Conservation (phyloP, 805 yeast genomes). For the Wickerhamomyces chaumierensis region DNA sequence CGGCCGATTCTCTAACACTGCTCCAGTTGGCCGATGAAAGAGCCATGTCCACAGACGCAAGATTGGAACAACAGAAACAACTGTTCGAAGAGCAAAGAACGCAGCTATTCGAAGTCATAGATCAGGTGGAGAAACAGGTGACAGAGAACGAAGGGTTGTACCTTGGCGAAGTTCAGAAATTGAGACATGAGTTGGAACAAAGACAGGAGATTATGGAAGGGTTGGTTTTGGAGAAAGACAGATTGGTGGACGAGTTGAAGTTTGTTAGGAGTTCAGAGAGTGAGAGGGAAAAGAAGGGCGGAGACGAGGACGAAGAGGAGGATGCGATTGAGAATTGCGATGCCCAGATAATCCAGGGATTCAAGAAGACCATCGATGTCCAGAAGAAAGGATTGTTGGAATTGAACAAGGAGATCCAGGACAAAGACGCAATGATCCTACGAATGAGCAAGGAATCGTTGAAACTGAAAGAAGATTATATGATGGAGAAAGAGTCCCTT, state of each 20-base stretch:
- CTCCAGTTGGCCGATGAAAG: slow-evolving; percentile 12
- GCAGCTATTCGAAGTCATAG: slow-evolving; percentile 49
- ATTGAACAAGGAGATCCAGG: slow-evolving; percentile 12
- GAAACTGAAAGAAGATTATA: slow-evolving; percentile 18
- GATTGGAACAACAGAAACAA: slow-evolving; percentile 32
- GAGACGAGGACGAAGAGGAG: slow-evolving; percentile 20
- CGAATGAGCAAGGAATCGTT: slow-evolving; percentile 16
- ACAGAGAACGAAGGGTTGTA: slow-evolving; percentile 42
- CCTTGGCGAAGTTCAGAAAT: slow-evolving; percentile 31
- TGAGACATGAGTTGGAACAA: slow-evolving; percentile 19
- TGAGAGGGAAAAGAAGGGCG: too few relatives aligned
- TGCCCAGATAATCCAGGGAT: too few relatives aligned
- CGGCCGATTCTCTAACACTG: slow-evolving; percentile 2
- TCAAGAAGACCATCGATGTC: slow-evolving; percentile 20
- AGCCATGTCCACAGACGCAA: slow-evolving; percentile 24
- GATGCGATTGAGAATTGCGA: too few relatives aligned
- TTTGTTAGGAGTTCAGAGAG: slow-evolving; percentile 7
- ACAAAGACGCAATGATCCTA: slow-evolving; percentile 6
- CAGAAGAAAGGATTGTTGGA: slow-evolving; percentile 18
- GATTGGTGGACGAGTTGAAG: slow-evolving; percentile 7
- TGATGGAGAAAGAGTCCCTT: not conserved
- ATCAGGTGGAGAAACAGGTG: slow-evolving; percentile 41
- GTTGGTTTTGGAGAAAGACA: slow-evolving; percentile 16
- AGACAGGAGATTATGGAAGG: slow-evolving; percentile 15
- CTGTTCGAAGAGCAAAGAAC: slow-evolving; percentile 42